Base-by-base conservation (phyloP, 2,329 filamentous ascomycete species). In the Endothia cerciana region DNA sequence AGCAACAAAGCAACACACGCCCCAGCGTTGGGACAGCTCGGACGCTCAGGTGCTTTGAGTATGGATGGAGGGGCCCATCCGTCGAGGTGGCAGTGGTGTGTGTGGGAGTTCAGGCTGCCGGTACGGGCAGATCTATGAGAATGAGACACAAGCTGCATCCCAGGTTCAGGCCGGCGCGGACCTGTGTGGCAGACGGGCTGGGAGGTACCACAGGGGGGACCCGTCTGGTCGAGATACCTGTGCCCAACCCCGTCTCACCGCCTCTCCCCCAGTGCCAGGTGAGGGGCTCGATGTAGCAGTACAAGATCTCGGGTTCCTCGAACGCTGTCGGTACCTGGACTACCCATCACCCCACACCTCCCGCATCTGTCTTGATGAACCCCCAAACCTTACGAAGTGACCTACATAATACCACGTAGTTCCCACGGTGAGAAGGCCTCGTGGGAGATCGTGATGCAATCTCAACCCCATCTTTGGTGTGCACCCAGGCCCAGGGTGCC, bases 41-140 rank as follows among this genome's bases (percentile, higher is more conserved):
- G 30, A 45, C 43, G 6, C 17, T 36, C 6, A 36, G 33, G 10
- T 36, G 33, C 33, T 19, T n/a, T 45, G 19, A 45, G 43, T 19
- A 45, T 45, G 43, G 51, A 55, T 33, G 51, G 51, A 15, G 28
- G 51, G 56, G 22, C 36, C 28, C 36, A 59, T 59, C 56, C 11
- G 36, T 59, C n/a, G 36, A 25, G 56, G 36, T 59, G 47, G 57
- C 45, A 60, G 58, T 47, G 43, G 58, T 45, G 17, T n/a, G 58
- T 19, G 10, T n/a, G 17, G 15, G 10, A 60, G 30, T 15, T 55
- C 51, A n/a, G 51, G 51, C 13, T 36, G 51, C 30, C 28, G 51
- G 51, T 36, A 28, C 30, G 51, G 51, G 51, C 51, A 55, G 51
- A 55, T 55, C 51, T n/a, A 22, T n/a, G 30, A 55, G 51, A 55